These are phyloP conservation scores for Ceraceosorus bombacis DNA, from an alignment of 1,284 basidiomycete genomes.

Conservation along the genomic window DNA sequence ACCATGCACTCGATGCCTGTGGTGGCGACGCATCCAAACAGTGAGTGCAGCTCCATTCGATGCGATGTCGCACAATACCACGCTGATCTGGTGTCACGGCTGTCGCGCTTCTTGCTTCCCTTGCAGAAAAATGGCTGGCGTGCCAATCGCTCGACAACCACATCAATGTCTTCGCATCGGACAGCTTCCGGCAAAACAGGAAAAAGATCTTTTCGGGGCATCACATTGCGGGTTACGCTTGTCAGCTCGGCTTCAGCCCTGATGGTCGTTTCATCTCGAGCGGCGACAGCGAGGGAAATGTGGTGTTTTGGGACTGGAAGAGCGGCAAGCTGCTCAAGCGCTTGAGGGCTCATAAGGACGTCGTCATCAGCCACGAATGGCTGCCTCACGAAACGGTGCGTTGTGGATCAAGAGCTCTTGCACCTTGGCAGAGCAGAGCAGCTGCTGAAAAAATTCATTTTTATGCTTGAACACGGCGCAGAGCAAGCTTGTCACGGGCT, in stretches of 20 bases:
- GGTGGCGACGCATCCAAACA: slow-evolving; percentile 84
- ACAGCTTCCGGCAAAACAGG: slow-evolving; percentile 87
- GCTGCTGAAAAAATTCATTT: not conserved
- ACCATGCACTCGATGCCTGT: slow-evolving; percentile 99
- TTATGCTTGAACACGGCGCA: slow-evolving; percentile 1
- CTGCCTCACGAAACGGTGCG: slow-evolving; percentile 85
- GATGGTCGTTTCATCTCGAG: slow-evolving; percentile 96
- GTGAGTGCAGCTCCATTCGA: slow-evolving; percentile 55
- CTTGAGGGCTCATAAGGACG: slow-evolving; percentile 80
- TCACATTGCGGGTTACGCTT: slow-evolving; percentile 91
- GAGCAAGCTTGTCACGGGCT: slow-evolving; percentile 80
- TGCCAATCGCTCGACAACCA: slow-evolving; percentile 97
- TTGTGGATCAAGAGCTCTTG: not conserved
- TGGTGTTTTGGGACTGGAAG: slow-evolving; percentile 99
- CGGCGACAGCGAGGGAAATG: slow-evolving; percentile 85
- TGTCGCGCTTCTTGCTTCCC: not conserved
- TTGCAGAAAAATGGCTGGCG: slow-evolving; percentile 83
- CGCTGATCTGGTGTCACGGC: not conserved
- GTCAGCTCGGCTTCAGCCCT: slow-evolving; percentile 90
- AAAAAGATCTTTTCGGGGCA: slow-evolving; percentile 98
- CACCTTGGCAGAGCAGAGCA: not conserved
- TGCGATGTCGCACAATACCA: not conserved
- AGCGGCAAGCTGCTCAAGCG: slow-evolving; percentile 81
- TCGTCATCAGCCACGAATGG: slow-evolving; percentile 95
- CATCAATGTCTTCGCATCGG: slow-evolving; percentile 90